Base-by-base conservation (phyloP, 177 flowering plant genomes). In the Vitis hybrid region DNA sequence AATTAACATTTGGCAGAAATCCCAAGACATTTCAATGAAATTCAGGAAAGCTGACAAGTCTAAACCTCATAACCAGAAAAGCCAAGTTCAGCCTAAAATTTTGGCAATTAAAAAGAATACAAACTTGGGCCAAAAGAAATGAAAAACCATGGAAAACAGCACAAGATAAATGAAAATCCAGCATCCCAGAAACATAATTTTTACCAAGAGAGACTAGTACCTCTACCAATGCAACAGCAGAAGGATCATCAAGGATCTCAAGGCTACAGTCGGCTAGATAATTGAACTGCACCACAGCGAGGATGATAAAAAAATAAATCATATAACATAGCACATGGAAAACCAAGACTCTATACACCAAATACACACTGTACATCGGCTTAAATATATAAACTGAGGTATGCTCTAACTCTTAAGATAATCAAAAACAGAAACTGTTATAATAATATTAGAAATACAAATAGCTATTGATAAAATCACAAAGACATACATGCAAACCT, bases 181-280 rank as follows among this genome's bases (percentile, higher is more conserved):
- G 22, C 54, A n/a, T 3, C 2, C 0, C 9, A 55, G 50, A 29
- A 50, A 49, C 59, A 59, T 51, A 9, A 29, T 26, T 26, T 26
- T 26, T 26, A 26, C 29, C 29, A 26, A 26, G 29, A 26, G 29
- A 26, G 29, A 26, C 7, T 45, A 56, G n/a, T 83, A 90, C 99
- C 99, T 95, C 92, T 65, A 91, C 0, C 80, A 95, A 66, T 61
- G 97, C 99, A 64, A 72, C 72, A 57, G 86, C 84, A 70, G 86
- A 77, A 53, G 99, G 97, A 76, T 95, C 99, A 67, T 95, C 98
- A 53, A 87, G 80, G 75, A 95, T 87, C 80, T 95, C 99, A 76
- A 91, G 85, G 77, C 97, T 91, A 75, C 80, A 82, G 70, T 95
- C 98, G 75, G 85, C 89, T 22, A 90, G 71, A 77, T 93, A 93